A percentile compares a stretch with the other conserved stretches of the same genome.
These are phyloP conservation scores for Penicillium olsonii DNA, from an alignment of 2,329 filamentous ascomycete genomes.

Conservation along the genomic window DNA sequence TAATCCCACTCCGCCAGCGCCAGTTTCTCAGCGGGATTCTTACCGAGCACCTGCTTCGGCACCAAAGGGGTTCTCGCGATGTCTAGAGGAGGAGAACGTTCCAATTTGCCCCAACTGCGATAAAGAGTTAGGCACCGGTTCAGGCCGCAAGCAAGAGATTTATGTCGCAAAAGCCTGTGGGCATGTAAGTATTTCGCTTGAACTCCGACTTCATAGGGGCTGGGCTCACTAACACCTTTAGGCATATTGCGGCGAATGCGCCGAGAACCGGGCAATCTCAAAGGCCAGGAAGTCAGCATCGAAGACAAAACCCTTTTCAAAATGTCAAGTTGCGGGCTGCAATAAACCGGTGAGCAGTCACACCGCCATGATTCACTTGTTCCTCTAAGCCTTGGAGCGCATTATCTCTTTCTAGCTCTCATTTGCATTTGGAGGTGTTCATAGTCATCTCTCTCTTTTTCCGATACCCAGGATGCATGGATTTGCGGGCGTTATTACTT, in stretches of 20 bases:
- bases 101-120: slow-evolving; percentile 86
- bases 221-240: slow-evolving; percentile 24
- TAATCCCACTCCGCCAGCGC: background rate
- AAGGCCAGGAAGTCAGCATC: slow-evolving; percentile 36
- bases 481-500: slow-evolving; percentile 17
- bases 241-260: slow-evolving; percentile 53
- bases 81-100: slow-evolving; percentile 69
- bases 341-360: slow-evolving; percentile 41
- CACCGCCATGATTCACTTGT: slow-evolving; percentile 49
- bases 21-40: slow-evolving; percentile 1
- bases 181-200: slow-evolving; percentile 61
- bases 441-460: slow-evolving; percentile 12
- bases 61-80: slow-evolving; percentile 76
- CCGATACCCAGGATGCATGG: slow-evolving; percentile 28
- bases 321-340: slow-evolving; percentile 47
- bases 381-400: slow-evolving; percentile 37
- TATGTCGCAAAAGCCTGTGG: slow-evolving; percentile 91
- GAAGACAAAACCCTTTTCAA: slow-evolving; percentile 43
- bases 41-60: slow-evolving; percentile 67
- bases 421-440: slow-evolving; percentile 25
- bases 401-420: slow-evolving; percentile 4
- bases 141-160: slow-evolving; percentile 74
- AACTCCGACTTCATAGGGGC: too few species aligned
- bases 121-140: slow-evolving; percentile 77
- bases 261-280: slow-evolving; percentile 40